Conservation (phyloP, 495 filamentous ascomycete species). For the Hypoxylon cercidicola region DNA sequence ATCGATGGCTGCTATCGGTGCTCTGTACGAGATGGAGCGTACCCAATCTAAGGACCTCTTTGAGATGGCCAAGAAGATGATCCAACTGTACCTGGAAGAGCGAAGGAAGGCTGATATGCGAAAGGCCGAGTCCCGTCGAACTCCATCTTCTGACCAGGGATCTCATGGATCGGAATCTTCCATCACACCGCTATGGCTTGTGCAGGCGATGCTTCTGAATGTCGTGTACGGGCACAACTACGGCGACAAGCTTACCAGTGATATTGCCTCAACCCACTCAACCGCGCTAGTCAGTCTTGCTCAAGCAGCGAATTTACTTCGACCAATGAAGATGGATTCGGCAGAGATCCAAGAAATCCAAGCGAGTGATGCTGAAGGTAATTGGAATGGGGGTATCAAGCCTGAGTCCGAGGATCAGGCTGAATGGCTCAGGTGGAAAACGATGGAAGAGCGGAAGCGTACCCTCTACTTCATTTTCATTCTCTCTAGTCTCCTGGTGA, state of each 20-base stretch:
- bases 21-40: constrained; percentile 90
- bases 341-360: constrained; percentile 50
- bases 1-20: constrained; percentile 95
- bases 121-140: constrained; percentile 75
- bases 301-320: constrained; percentile 80
- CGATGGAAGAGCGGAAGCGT: constrained; percentile 89
- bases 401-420: constrained; percentile 73
- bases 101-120: constrained; percentile 88
- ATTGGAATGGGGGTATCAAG: constrained; percentile 57
- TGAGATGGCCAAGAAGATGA: constrained; percentile 94
- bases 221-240: constrained; percentile 97
- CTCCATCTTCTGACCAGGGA: constrained; percentile 59
- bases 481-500: constrained; percentile 88
- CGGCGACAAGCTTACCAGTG: constrained; percentile 87
- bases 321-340: constrained; percentile 59
- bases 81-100: constrained; percentile 92
- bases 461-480: constrained; percentile 91
- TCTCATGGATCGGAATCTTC: constrained; percentile 69
- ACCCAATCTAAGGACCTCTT: constrained; percentile 85
- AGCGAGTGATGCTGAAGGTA: constrained; percentile 59
- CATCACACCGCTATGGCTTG: constrained; percentile 90
- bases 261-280: constrained; percentile 92
- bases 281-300: constrained; percentile 91
- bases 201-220: constrained; percentile 98
- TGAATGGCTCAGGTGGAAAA: constrained; percentile 91